Evolutionary conservation across 1,139 yeast genomes (phyloP).

Genomic region (Saccharomyces uvarum): DNA sequence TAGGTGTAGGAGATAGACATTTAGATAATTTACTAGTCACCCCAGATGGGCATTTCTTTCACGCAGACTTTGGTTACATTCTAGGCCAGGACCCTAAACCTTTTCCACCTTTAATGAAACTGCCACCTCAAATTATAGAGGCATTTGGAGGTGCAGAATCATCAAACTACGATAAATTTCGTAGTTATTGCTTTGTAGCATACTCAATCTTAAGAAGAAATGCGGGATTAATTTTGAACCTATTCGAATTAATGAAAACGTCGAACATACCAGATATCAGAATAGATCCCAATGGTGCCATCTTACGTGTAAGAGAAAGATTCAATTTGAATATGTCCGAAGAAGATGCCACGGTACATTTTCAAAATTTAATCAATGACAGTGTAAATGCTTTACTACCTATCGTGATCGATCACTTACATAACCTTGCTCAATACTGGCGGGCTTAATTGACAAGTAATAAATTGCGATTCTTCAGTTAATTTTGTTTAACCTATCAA

Average conservation of each 20-base stretch:
- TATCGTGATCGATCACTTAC: constrained; percentile 88
- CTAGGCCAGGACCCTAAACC: constrained; percentile 97
- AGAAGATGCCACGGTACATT: constrained; percentile 89
- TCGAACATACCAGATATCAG: constrained; percentile 86
- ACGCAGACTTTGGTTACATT: constrained; percentile 95
- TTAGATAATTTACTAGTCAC: constrained; percentile 73
- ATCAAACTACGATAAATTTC: constrained; percentile 75
- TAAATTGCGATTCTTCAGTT: neutral
- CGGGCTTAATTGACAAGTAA: constrained; percentile 45
- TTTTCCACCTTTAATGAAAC: constrained; percentile 95
- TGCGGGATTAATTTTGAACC: constrained; percentile 77
- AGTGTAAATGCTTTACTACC: constrained; percentile 92
- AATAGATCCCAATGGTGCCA: constrained; percentile 68
- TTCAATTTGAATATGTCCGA: constrained; percentile 89
- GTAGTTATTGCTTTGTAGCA: constrained; percentile 90
- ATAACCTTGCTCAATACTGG: constrained; percentile 96
- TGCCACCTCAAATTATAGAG: constrained; percentile 93
- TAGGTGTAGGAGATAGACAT: constrained; percentile 97
- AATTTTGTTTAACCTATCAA: neutral
- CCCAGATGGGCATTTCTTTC: constrained; percentile 82
- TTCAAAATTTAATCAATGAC: constrained; percentile 86
- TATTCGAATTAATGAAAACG: constrained; percentile 90
- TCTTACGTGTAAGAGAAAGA: constrained; percentile 86
- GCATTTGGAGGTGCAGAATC: constrained; percentile 95
- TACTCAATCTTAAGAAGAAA: constrained; percentile 85